Evolutionary conservation across 176 grass and related monocot species (phyloP).

Genomic region (Urochloa ruziziensis): DNA sequence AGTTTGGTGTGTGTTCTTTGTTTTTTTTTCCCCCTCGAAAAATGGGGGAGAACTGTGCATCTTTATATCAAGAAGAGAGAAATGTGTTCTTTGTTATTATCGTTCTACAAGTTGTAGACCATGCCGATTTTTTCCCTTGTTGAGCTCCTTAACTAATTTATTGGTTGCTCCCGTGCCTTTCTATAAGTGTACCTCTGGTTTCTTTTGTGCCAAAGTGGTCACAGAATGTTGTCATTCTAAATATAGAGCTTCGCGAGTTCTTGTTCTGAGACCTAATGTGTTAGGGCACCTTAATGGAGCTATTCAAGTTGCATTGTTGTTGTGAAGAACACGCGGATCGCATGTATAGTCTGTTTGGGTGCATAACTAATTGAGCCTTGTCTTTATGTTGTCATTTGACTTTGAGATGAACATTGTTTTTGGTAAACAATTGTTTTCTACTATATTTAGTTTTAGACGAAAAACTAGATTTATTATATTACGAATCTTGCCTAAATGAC

Average conservation of each 20-base stretch:
- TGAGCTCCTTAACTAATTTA: not conserved
- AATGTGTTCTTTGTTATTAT: not conserved
- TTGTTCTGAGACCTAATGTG: not conserved
- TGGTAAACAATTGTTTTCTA: not conserved
- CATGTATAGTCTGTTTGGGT: not conserved
- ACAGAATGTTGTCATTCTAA: not conserved
- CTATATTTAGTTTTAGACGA: not conserved
- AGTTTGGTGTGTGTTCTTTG: not conserved
- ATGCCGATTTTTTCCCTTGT: not conserved
- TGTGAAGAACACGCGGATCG: not conserved
- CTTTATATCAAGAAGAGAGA: no score
- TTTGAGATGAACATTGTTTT: not conserved
- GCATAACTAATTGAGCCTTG: not conserved
- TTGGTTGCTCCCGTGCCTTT: not conserved
- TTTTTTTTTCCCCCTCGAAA: no score
- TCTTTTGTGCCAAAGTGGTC: not conserved
- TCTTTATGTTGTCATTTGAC: not conserved
- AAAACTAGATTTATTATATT: not conserved
- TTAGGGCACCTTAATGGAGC: slow-evolving; percentile 9
- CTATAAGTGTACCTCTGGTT: not conserved
- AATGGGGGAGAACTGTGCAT: no score
- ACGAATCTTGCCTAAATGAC: not conserved
- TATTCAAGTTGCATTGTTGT: not conserved
- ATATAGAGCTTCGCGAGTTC: not conserved
- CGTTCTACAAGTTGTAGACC: not conserved